These are phyloP conservation scores for Pugionium dolabratum DNA, from an alignment of 345 rosid species.

Conservation along the genomic window DNA sequence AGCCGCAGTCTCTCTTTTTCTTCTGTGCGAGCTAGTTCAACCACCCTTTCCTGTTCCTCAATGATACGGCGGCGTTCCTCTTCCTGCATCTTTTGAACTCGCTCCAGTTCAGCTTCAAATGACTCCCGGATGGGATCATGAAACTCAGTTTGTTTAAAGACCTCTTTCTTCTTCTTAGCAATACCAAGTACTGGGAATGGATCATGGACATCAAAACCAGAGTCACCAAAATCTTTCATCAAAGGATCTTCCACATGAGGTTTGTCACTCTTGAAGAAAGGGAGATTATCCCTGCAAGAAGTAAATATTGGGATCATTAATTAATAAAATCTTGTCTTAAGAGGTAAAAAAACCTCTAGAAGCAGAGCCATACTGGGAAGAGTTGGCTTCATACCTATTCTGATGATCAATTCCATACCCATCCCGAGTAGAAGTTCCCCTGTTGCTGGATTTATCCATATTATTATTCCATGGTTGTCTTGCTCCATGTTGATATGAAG, in stretches of 20 bases:
- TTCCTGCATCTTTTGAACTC: conserved; percentile 96
- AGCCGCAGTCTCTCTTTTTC: conserved; percentile 81
- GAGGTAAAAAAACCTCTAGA: conserved; percentile 52
- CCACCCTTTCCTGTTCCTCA: conserved; percentile 84
- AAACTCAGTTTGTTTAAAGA: conserved; percentile 68
- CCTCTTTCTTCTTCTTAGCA: conserved; percentile 81
- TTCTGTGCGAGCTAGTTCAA: conserved; percentile 80
- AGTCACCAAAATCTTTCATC: conserved; percentile 55
- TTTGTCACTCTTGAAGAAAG: conserved; percentile 63
- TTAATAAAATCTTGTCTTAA: conserved; percentile 48
- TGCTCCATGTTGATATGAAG: conserved; percentile 56
- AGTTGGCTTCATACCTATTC: conserved; percentile 51
- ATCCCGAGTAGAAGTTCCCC: conserved; percentile 53
- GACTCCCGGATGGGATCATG: conserved; percentile 95
- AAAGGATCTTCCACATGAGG: conserved; percentile 68
- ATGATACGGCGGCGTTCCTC: conserved; percentile 70
- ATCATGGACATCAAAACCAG: conserved; percentile 72
- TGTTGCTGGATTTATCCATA: conserved; percentile 47
- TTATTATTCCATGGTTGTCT: conserved; percentile 62
- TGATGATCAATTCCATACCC: conserved; percentile 54
- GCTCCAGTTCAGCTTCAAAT: conserved; percentile 98
- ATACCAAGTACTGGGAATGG: conserved; percentile 71
- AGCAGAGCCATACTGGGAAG: conserved; percentile 40
- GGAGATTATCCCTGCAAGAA: conserved; percentile 64
- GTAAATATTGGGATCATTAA: conserved; percentile 52